These are phyloP conservation scores for Boletus vermiculosoides DNA, from an alignment of 768 basidiomycete genomes.

Conservation along the genomic window DNA sequence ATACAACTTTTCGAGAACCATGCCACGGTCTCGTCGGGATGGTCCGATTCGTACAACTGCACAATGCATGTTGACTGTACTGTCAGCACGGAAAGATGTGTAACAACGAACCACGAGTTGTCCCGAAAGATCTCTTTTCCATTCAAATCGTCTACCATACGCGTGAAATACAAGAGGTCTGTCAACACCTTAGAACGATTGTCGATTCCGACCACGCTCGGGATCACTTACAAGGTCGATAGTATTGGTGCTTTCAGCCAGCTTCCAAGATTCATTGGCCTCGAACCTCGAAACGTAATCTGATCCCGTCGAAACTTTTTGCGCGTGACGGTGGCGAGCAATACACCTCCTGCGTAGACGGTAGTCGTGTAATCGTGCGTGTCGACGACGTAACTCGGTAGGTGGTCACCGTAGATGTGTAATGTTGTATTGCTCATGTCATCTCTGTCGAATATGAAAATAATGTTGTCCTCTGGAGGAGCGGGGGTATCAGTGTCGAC, in stretches of 20 bases:
- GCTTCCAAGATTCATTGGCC: slow-evolving; percentile 5
- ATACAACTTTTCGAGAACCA: slow-evolving; percentile 11
- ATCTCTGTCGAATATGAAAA: slow-evolving; percentile 14
- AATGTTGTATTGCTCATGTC: slow-evolving; percentile 13
- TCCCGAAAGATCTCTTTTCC: neutral
- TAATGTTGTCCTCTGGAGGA: neutral
- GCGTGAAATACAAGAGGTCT: slow-evolving; percentile 14
- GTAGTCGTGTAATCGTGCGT: slow-evolving; percentile 7
- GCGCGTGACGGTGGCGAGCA: slow-evolving; percentile 16
- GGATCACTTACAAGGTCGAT: slow-evolving; percentile 13
- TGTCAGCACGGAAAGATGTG: neutral
- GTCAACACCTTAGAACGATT: neutral
- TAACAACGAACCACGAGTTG: slow-evolving; percentile 17
- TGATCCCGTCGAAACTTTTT: slow-evolving; percentile 10
- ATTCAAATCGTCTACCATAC: slow-evolving; percentile 14
- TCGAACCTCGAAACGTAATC: slow-evolving; percentile 12
- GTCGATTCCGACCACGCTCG: neutral
- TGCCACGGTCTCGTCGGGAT: slow-evolving; percentile 3
- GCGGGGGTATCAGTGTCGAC: neutral
- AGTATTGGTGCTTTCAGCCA: slow-evolving; percentile 15
- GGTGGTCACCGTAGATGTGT: neutral
- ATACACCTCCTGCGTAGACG: neutral
- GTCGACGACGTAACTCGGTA: slow-evolving; percentile 11
- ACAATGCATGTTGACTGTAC: neutral
- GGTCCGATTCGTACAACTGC: slow-evolving; percentile 12